A percentile compares a stretch with the other conserved stretches of the same genome.
Evolutionary conservation across 495 filamentous ascomycete genomes (phyloP).

Genomic region (Lentithecium fluviatile): DNA sequence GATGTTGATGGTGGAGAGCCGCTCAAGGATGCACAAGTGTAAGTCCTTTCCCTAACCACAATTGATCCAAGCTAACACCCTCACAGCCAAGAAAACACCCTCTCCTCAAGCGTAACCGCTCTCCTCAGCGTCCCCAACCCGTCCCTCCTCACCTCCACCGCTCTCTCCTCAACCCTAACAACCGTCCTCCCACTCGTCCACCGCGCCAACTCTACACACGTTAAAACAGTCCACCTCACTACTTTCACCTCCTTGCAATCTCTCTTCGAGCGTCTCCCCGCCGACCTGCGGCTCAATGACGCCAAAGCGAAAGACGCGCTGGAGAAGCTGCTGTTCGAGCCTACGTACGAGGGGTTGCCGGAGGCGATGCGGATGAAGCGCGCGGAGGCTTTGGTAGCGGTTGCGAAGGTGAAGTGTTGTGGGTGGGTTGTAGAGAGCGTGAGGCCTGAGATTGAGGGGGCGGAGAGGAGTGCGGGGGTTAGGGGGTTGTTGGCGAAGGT

Average conservation of each 20-base stretch:
- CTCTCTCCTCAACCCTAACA: slow-evolving; percentile 13
- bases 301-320: background rate
- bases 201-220: slow-evolving; percentile 20
- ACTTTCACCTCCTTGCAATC: slow-evolving; percentile 28
- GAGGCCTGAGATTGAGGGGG: slow-evolving; percentile 20
- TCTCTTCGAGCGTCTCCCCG: slow-evolving; percentile 25
- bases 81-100: slow-evolving; percentile 33
- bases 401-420: slow-evolving; percentile 15
- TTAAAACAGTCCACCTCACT: slow-evolving; percentile 24
- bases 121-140: slow-evolving; percentile 12
- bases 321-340: slow-evolving; percentile 32
- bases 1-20: slow-evolving; percentile 54
- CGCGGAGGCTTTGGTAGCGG: slow-evolving; percentile 27
- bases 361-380: slow-evolving; percentile 36
- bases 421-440: slow-evolving; percentile 27
- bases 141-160: background rate
- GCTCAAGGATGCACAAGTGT: slow-evolving; percentile 29
- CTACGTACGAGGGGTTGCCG: slow-evolving; percentile 29
- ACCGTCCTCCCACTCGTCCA: slow-evolving; percentile 16
- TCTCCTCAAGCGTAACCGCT: slow-evolving; percentile 24
- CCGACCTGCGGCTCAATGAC: background rate
- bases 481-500: slow-evolving; percentile 24
- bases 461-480: slow-evolving; percentile 32
- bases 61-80: slow-evolving; percentile 4
- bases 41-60: slow-evolving; percentile 6